Evolutionary conservation across 805 yeast species (phyloP).

Genomic region (Teunomyces lycoperdinae): DNA sequence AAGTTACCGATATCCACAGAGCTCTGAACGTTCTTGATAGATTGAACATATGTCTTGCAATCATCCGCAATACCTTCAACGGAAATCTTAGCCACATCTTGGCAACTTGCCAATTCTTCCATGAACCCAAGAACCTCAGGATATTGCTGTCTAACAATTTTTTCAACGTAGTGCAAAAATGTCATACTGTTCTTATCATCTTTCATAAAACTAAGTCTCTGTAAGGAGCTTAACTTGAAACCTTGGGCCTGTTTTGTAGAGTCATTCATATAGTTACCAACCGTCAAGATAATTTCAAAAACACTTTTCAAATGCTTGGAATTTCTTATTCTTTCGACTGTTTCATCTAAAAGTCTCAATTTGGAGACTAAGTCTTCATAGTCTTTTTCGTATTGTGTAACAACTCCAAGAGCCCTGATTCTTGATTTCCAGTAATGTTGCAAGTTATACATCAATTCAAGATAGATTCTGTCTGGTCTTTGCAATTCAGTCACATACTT

Average conservation of each 20-base stretch:
- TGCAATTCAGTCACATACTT: conserved; percentile 57
- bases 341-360: conserved; percentile 56
- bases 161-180: conserved; percentile 72
- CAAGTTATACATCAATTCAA: conserved; percentile 66
- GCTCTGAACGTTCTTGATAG: conserved; percentile 49
- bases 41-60: conserved; percentile 50
- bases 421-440: conserved; percentile 72
- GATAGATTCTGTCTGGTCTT: conserved; percentile 66
- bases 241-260: conserved; percentile 65
- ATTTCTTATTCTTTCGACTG: conserved; percentile 49
- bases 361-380: conserved; percentile 58
- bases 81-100: conserved; percentile 56
- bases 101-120: conserved; percentile 53
- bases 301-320: conserved; percentile 57
- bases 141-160: conserved; percentile 59
- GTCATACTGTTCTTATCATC: conserved; percentile 68
- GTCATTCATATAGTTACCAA: conserved; percentile 82
- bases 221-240: conserved; percentile 66
- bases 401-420: conserved; percentile 56
- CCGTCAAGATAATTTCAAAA: conserved; percentile 62
- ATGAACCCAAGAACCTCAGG: conserved; percentile 62
- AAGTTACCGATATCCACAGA: conserved; percentile 62
- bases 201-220: conserved; percentile 68
- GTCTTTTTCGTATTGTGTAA: conserved; percentile 61
- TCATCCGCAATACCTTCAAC: conserved; percentile 62